These are phyloP conservation scores for Phaeotremella skinneri DNA, from an alignment of 768 basidiomycete genomes.

Conservation along the genomic window DNA sequence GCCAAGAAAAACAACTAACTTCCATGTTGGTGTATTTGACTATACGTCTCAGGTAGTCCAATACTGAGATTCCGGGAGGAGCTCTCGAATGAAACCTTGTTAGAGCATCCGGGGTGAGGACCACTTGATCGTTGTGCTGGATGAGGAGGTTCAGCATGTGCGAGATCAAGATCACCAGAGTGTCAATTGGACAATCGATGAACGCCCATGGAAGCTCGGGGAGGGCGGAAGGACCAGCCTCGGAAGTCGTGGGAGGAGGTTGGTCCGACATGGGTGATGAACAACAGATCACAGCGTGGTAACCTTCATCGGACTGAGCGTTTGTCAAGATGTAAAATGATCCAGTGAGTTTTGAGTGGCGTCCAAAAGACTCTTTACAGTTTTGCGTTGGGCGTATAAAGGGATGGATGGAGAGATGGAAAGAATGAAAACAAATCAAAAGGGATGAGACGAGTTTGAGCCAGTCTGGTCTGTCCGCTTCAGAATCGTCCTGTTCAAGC, in stretches of 20 bases:
- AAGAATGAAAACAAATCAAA: too few species aligned
- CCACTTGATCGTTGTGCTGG: constrained; percentile 92
- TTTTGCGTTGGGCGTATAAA: too few species aligned
- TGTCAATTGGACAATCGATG: constrained; percentile 77
- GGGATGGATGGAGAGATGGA: too few species aligned
- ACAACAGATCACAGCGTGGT: not conserved
- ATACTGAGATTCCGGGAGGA: constrained; percentile 77
- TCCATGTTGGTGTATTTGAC: constrained; percentile 94
- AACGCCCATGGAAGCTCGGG: constrained; percentile 67
- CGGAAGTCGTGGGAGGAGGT: not conserved
- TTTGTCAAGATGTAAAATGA: not conserved
- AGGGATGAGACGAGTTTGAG: too few species aligned
- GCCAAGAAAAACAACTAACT: constrained; percentile 62
- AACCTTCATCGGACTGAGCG: not conserved
- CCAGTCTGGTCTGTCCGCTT: too few species aligned
- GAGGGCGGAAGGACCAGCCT: constrained; percentile 8
- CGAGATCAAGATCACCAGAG: constrained; percentile 83
- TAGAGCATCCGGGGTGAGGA: constrained; percentile 79
- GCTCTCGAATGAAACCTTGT: constrained; percentile 96
- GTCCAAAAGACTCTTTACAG: too few species aligned
- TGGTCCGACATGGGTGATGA: not conserved
- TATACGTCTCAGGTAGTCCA: constrained; percentile 92
- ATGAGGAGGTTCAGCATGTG: constrained; percentile 96
- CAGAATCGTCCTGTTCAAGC: too few species aligned
- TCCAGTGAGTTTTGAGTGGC: too few species aligned